phyloP scores from a whole-genome alignment of 768 basidiomycete genomes.

The Leccinum obscurum region DNA sequence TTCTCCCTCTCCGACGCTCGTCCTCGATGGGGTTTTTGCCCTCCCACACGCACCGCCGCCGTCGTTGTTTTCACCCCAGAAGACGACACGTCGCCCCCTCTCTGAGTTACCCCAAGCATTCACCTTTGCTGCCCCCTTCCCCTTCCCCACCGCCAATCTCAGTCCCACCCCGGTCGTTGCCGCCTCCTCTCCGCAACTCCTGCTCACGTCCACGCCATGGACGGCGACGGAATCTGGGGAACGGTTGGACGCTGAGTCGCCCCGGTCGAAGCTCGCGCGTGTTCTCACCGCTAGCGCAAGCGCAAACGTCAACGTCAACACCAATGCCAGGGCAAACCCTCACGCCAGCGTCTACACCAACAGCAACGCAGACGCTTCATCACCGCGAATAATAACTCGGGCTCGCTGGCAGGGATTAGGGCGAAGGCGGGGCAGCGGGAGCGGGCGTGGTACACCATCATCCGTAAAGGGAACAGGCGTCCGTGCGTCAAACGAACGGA shows the following conservation, averaged over 20 bases:
- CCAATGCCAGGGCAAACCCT: too few relatives aligned
- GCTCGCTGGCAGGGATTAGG: not conserved
- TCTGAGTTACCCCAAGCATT: not conserved
- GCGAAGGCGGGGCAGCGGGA: not conserved
- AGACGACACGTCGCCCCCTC: not conserved
- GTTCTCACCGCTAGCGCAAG: constrained; percentile 9
- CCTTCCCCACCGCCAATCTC: not conserved
- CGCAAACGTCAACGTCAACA: not conserved
- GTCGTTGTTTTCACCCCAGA: not conserved
- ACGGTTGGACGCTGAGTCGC: constrained; percentile 7
- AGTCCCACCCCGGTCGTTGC: not conserved
- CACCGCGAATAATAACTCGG: not conserved
- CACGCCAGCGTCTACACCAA: not conserved
- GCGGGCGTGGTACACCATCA: not conserved
- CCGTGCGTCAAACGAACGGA: constrained; percentile 5
- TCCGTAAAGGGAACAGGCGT: not conserved
- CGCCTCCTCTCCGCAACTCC: not conserved
- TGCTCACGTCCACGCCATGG: not conserved
- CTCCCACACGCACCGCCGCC: constrained; percentile 1
- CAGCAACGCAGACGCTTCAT: not conserved
- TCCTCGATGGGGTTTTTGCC: constrained; percentile 25
- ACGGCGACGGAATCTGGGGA: too few relatives aligned
- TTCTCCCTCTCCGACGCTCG: constrained; percentile 20
- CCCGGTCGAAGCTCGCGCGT: constrained; percentile 23
- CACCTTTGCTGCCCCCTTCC: not conserved